Conservation (phyloP, 2,329 filamentous ascomycete species). For the Beauveria caledonica region DNA sequence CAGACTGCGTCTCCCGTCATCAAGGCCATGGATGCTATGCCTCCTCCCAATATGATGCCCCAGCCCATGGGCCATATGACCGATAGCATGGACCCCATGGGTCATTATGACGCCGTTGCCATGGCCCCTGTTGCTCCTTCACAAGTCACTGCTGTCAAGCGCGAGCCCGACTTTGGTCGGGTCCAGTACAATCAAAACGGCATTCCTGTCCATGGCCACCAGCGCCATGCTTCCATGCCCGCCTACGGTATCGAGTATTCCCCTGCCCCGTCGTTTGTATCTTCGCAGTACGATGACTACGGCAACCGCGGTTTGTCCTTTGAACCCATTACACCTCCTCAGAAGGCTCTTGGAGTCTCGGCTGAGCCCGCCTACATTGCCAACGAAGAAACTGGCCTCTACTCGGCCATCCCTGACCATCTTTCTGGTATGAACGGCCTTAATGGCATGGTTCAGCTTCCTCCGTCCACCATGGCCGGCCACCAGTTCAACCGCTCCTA, state of each 20-base stretch:
- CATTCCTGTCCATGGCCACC: conserved; percentile 76
- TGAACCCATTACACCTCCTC: conserved; percentile 92
- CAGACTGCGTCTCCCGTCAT: conserved; percentile 84
- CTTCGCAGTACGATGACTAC: conserved; percentile 98
- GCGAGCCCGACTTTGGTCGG: conserved; percentile 75
- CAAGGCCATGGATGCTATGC: conserved; percentile 89
- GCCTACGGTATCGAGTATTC: conserved; percentile 94
- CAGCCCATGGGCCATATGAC: conserved; percentile 48
- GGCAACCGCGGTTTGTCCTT: conserved; percentile 93
- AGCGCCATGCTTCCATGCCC: conserved; percentile 97
- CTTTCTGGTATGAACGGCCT: conserved; percentile 63
- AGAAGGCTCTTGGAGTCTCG: conserved; percentile 73
- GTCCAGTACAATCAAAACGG: conserved; percentile 90
- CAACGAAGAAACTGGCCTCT: conserved; percentile 93
- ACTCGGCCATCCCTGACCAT: conserved; percentile 89
- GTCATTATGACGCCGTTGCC: conserved; percentile 58
- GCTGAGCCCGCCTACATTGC: conserved; percentile 94
- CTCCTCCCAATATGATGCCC: conserved; percentile 73
- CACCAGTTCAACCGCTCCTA: conserved; percentile 73
- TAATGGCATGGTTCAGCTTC: conserved; percentile 85
- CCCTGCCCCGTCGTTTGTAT: conserved; percentile 93
- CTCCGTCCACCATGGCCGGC: conserved; percentile 73
- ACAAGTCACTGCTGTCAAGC: conserved; percentile 64
- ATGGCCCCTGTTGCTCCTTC: conserved; percentile 64
- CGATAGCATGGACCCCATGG: conserved; percentile 65